Evolutionary conservation across 306 rosid species (phyloP), one percentile per base, ranked within the genome.

Genomic region (Boehmeria nivea): DNA sequence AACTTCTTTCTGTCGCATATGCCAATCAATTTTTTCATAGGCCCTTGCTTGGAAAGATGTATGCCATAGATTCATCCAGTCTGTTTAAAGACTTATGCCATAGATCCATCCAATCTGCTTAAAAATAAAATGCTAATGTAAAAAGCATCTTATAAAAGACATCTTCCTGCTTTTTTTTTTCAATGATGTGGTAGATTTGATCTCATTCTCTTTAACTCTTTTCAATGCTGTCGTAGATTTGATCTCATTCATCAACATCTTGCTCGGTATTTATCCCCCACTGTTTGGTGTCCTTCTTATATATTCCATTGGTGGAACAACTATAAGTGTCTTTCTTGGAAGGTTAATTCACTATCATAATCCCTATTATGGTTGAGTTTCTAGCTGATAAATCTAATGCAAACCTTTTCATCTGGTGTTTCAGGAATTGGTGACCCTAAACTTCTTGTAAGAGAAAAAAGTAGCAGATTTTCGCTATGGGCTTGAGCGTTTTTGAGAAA

Each of bases 401-500:
- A 38, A 18, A 64, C 28, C 20, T 44, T 38, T 59, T 22, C 12
- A 37, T 8, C 11, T 44, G 21, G 59, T 55, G 43, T 72, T 69
- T 56, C 81, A 87, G 99, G 99, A 82, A 37, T 76, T 91, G 93
- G 99, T 91, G 59, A 60, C 48, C 26, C 63, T 87, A 27, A 87
- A 91, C 67, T 91, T 91, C 78, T 71, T 91, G 81, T 96, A 91
- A 91, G 99, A 91, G 76, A 91, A 91, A 67, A 91, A 91, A 62
- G 99, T 87, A 65, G 99, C 99, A 59, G 99, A 91, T 80, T 91
- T 91, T 59, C 96, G 99, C 64, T 91, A 91, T 64, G 96, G 96
- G 38, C 99, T 91, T 38, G 99, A 87, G 38, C 81, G 99, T 2
- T 67, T 91, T 48, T 84, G 99, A 60, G 99, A 91, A 76, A 91